phyloP scores from a whole-genome alignment of 2,329 filamentous ascomycete genomes.

The Parasarocladium wereldwijsianum region DNA sequence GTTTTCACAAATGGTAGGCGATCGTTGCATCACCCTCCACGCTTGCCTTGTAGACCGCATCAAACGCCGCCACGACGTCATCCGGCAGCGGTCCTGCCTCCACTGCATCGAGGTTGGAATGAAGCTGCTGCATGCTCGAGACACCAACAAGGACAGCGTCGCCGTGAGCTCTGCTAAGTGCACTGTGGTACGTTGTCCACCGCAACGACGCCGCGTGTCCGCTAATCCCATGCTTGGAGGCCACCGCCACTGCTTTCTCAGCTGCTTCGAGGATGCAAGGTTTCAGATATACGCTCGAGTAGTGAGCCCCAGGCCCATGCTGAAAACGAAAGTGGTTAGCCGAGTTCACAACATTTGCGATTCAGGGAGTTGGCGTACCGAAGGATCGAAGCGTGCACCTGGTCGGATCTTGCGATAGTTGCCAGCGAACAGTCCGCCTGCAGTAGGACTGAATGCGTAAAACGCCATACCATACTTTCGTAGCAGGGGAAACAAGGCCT shows the following conservation, averaged over 20 bases:
- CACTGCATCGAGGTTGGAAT: slow-evolving; percentile 17
- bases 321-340: not conserved
- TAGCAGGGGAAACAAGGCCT: slow-evolving; percentile 24
- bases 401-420: slow-evolving; percentile 9
- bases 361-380: slow-evolving; percentile 7
- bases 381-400: slow-evolving; percentile 11
- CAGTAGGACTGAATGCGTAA: slow-evolving; percentile 17
- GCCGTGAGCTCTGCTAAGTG: slow-evolving; percentile 14
- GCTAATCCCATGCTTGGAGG: slow-evolving; percentile 18
- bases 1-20: slow-evolving; percentile 1
- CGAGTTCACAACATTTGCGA: not conserved
- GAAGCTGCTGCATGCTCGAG: slow-evolving; percentile 19
- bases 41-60: slow-evolving; percentile 7
- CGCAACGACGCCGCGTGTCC: slow-evolving; percentile 25
- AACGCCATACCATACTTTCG: slow-evolving; percentile 26
- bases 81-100: slow-evolving; percentile 25
- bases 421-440: slow-evolving; percentile 10
- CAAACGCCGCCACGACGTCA: slow-evolving; percentile 15
- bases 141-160: slow-evolving; percentile 22
- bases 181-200: slow-evolving; percentile 23
- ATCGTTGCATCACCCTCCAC: not conserved
- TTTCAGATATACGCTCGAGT: slow-evolving; percentile 13
- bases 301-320: slow-evolving; percentile 11
- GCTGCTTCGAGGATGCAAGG: slow-evolving; percentile 13
- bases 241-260: slow-evolving; percentile 12